Percentiles rank a stretch among this genome's conserved stretches.
Conservation (phyloP, 1,284 basidiomycete species). For the Amylostereum areolatum region DNA sequence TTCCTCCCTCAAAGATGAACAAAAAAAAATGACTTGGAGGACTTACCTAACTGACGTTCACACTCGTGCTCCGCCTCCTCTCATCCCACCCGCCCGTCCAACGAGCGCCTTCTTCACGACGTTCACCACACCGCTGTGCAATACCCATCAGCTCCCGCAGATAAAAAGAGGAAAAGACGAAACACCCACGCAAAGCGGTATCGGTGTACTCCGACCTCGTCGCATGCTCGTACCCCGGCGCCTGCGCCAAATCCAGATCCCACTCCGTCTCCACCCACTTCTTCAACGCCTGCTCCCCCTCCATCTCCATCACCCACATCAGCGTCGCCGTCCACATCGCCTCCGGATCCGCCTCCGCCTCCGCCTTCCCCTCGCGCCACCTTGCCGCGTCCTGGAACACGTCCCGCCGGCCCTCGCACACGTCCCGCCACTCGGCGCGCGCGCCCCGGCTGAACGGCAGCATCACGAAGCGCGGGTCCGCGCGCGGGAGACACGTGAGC, state of each 20-base stretch:
- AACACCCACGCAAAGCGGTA: too few species aligned
- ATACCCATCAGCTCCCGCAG: too few species aligned
- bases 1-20: too few species aligned
- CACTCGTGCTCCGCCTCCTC: too few species aligned
- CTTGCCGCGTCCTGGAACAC: slow-evolving; percentile 8
- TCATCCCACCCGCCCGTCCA: too few species aligned
- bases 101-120: too few species aligned
- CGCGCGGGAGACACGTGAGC: neutral
- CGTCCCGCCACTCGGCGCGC: slow-evolving; percentile 10
- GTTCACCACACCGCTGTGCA: too few species aligned
- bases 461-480: slow-evolving; percentile 9
- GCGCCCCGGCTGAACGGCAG: slow-evolving; percentile 10
- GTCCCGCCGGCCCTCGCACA: slow-evolving; percentile 2
- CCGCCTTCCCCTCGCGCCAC: slow-evolving; percentile 10
- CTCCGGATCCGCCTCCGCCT: neutral
- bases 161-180: too few species aligned
- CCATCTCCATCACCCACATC: neutral
- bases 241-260: slow-evolving; percentile 13
- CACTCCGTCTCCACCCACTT: slow-evolving; percentile 13
- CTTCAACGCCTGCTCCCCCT: slow-evolving; percentile 6
- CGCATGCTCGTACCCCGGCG: slow-evolving; percentile 12
- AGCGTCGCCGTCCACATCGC: neutral
- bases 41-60: too few species aligned
- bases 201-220: neutral
- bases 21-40: too few species aligned